Evolutionary conservation across 2,329 filamentous ascomycete genomes (phyloP).

Genomic region (Phaeoacremonium minimum): DNA sequence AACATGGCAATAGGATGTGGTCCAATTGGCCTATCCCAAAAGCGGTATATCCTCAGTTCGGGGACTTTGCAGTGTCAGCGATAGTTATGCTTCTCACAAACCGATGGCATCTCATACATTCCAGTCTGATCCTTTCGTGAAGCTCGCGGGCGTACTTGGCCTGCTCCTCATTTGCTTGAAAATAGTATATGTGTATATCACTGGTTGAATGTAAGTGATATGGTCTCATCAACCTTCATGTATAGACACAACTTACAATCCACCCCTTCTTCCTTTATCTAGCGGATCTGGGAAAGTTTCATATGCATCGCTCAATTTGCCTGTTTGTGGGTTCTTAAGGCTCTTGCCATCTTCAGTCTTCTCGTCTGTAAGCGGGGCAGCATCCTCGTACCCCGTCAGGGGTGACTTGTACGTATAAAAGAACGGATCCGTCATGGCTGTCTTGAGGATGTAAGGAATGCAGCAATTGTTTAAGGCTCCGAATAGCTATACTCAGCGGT

Average conservation of each 20-base stretch:
- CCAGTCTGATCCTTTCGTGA: slow-evolving; percentile 72
- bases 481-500: no score
- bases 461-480: no score
- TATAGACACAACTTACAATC: slow-evolving; percentile 60
- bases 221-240: no score
- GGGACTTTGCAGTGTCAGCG: slow-evolving; percentile 55
- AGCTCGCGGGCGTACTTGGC: slow-evolving; percentile 64
- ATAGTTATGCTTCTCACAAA: slow-evolving; percentile 1
- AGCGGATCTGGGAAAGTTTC: slow-evolving; percentile 65
- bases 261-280: slow-evolving; percentile 60
- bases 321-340: slow-evolving; percentile 60
- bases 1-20: slow-evolving; percentile 87
- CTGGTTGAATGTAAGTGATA: slow-evolving; percentile 24
- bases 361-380: slow-evolving; percentile 53
- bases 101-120: slow-evolving; percentile 50
- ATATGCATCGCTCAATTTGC: slow-evolving; percentile 63
- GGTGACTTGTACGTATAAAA: slow-evolving; percentile 50
- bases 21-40: slow-evolving; percentile 75
- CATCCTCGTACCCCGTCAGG: slow-evolving; percentile 51
- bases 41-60: slow-evolving; percentile 74
- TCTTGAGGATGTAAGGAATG: no score
- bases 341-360: slow-evolving; percentile 72
- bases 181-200: slow-evolving; percentile 84
- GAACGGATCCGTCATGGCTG: slow-evolving; percentile 33
- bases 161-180: slow-evolving; percentile 59